phyloP scores from a whole-genome alignment of 768 basidiomycete genomes.

The Tremella yokohamensis region DNA sequence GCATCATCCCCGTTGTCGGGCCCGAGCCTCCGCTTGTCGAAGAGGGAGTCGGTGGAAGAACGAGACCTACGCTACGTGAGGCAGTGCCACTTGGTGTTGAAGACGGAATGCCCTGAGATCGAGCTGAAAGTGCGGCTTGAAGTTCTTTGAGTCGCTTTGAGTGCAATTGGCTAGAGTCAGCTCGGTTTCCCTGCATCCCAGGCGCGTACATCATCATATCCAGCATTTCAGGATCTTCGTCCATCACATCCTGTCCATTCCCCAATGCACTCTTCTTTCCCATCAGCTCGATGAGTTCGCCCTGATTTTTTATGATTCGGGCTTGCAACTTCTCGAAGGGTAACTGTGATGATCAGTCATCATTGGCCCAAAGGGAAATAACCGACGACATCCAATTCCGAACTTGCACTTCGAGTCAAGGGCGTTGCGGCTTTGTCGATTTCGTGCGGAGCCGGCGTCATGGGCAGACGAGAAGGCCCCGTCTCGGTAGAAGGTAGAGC shows the following conservation, averaged over 20 bases:
- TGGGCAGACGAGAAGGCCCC: no score
- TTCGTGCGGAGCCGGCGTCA: no score
- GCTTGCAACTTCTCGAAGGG: conserved; percentile 24
- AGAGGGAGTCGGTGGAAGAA: not conserved
- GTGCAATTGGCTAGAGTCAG: conserved; percentile 16
- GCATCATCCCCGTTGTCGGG: not conserved
- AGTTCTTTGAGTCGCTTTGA: conserved; percentile 29
- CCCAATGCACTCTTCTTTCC: conserved; percentile 20
- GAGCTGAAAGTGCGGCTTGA: conserved; percentile 11
- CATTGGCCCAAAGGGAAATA: not conserved
- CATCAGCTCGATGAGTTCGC: conserved; percentile 27
- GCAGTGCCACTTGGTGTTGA: conserved; percentile 4
- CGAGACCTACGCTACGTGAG: not conserved
- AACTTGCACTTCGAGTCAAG: not conserved
- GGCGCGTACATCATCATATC: conserved; percentile 30
- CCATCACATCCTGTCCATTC: conserved; percentile 19
- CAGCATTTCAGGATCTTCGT: conserved; percentile 40
- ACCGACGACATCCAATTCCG: conserved; percentile 18
- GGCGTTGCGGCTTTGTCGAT: no score
- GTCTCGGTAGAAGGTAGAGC: no score
- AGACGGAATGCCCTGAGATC: not conserved
- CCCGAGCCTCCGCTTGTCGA: conserved; percentile 16
- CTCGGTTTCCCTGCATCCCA: not conserved
- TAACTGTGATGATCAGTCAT: conserved; percentile 7
- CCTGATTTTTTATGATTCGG: conserved; percentile 36